Conservation (phyloP, 2,329 filamentous ascomycete genomes). For the Sporothrix luriei region DNA sequence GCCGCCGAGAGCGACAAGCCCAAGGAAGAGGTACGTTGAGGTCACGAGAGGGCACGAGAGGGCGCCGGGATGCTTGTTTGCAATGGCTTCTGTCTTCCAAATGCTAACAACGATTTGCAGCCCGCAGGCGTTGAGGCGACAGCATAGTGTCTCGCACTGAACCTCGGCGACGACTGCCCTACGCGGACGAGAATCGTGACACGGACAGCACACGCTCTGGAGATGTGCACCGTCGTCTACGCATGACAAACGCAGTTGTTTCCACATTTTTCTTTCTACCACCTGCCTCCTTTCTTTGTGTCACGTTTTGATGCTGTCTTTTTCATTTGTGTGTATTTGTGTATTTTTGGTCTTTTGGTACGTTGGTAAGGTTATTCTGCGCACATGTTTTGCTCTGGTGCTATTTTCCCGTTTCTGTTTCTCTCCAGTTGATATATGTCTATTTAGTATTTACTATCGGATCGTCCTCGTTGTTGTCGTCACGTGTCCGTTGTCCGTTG, state of each 20-base stretch:
- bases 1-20: constrained; percentile 33
- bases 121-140: constrained; percentile 34
- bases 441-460: constrained; percentile 7
- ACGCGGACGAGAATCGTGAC: background rate
- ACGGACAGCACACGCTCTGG: background rate
- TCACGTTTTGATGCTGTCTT: constrained; percentile 18
- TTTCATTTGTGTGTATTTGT: background rate
- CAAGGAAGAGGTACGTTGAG: constrained; percentile 32
- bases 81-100: constrained; percentile 9
- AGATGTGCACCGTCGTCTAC: background rate
- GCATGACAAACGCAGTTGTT: background rate
- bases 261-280: background rate
- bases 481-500: constrained; percentile 1
- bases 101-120: constrained; percentile 23
- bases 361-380: constrained; percentile 17
- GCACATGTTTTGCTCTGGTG: constrained; percentile 10
- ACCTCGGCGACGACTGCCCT: background rate
- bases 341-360: no score
- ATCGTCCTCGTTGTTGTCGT: background rate
- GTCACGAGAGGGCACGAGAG: no score
- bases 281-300: background rate
- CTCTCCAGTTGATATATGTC: constrained; percentile 7
- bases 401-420: background rate
- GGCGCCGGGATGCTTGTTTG: background rate
- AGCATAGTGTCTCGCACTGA: constrained; percentile 27